Conservation (phyloP, 805 yeast species). For the Yarrowia hollandica region DNA sequence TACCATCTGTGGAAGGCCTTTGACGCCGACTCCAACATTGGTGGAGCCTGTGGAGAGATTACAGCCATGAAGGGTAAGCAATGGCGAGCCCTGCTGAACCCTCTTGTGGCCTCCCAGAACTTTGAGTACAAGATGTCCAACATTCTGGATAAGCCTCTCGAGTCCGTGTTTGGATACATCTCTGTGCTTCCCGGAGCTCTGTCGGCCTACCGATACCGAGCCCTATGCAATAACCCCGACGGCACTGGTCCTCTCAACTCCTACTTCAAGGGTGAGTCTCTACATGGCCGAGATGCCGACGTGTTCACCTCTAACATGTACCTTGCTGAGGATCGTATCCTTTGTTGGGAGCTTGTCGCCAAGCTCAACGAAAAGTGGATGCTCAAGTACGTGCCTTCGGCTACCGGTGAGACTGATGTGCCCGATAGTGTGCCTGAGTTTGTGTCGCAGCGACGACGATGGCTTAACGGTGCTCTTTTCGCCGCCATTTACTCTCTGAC, state of each 20-base stretch:
- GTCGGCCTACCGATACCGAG: slow-evolving; percentile 89
- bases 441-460: slow-evolving; percentile 93
- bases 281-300: slow-evolving; percentile 61
- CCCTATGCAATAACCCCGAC: slow-evolving; percentile 77
- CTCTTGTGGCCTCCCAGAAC: slow-evolving; percentile 93
- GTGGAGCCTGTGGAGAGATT: slow-evolving; percentile 99
- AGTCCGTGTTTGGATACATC: slow-evolving; percentile 88
- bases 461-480: slow-evolving; percentile 97
- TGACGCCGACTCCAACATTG: slow-evolving; percentile 93
- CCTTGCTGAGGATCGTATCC: slow-evolving; percentile 92
- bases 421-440: slow-evolving; percentile 95
- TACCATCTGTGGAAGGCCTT: slow-evolving; percentile 97
- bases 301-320: slow-evolving; percentile 97
- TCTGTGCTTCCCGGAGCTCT: slow-evolving; percentile 94
- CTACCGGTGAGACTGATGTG: slow-evolving; percentile 95
- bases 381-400: slow-evolving; percentile 84
- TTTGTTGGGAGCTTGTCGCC: slow-evolving; percentile 95
- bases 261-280: slow-evolving; percentile 84
- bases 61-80: slow-evolving; percentile 91
- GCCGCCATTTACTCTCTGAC: slow-evolving; percentile 89
- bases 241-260: slow-evolving; percentile 91
- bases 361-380: slow-evolving; percentile 83
- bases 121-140: slow-evolving; percentile 98
- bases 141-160: slow-evolving; percentile 90
- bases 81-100: slow-evolving; percentile 79